Percentiles rank a stretch among this genome's conserved stretches.
Conservation (phyloP, 192 early-diverging fungal genomes). For the Nowakowskiella sp. region DNA sequence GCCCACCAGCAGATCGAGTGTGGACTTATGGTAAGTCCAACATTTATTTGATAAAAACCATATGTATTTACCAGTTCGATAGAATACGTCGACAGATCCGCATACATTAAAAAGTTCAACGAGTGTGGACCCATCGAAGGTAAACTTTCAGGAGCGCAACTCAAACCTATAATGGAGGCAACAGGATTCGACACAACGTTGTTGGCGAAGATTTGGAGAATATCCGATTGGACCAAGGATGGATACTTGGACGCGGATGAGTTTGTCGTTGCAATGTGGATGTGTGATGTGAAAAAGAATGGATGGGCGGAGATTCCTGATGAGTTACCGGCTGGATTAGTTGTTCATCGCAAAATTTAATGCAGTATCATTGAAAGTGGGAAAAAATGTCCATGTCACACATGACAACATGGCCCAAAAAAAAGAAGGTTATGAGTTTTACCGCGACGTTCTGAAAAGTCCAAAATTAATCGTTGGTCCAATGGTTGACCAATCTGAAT, state of each 20-base stretch:
- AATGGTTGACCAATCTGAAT: conserved; percentile 94
- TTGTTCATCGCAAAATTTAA: conserved; percentile 18
- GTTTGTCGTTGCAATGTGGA: conserved; percentile 70
- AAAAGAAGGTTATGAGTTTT: conserved; percentile 71
- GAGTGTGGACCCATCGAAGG: conserved; percentile 48
- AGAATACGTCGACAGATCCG: conserved; percentile 42
- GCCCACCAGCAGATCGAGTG: conserved; percentile 11
- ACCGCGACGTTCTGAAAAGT: conserved; percentile 51
- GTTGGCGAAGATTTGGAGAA: conserved; percentile 65
- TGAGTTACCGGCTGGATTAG: conserved; percentile 13
- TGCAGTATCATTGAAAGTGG: conserved; percentile 4
- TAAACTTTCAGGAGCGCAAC: conserved; percentile 39
- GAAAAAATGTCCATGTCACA: no score
- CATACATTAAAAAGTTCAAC: conserved; percentile 40
- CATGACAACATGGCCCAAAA: conserved; percentile 4
- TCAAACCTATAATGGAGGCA: conserved; percentile 52
- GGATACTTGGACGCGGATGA: conserved; percentile 80
- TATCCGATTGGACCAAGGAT: conserved; percentile 70
- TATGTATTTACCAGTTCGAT: conserved; percentile 32
- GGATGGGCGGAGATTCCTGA: conserved; percentile 23
- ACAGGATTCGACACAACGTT: conserved; percentile 56
- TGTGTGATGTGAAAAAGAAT: conserved; percentile 21
- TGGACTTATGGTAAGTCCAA: conserved; percentile 17
- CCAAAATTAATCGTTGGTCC: conserved; percentile 82
- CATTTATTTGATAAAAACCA: neutral